Percentiles rank a stretch among this genome's conserved stretches.
Evolutionary conservation across 2,329 filamentous ascomycete species (phyloP).

Genomic region (Nectriaceae sp.): DNA sequence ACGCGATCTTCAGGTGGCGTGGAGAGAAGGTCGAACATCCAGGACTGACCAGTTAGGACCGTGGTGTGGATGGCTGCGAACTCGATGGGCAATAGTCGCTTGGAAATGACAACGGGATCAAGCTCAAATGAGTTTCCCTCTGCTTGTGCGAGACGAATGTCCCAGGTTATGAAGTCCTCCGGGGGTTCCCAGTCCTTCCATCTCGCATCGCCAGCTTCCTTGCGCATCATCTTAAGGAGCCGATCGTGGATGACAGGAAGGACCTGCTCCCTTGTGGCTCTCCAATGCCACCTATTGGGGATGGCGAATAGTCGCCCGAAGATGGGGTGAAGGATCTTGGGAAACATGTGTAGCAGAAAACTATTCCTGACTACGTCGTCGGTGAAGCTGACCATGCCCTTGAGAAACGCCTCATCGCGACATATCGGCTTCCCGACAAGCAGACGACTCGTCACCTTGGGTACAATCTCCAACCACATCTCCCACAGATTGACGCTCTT

Average conservation of each 20-base stretch:
- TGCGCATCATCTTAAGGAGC: conserved; percentile 46
- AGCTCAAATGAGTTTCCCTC: conserved; percentile 47
- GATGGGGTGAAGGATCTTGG: conserved; percentile 50
- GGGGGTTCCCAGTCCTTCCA: conserved; percentile 46
- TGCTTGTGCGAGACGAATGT: conserved; percentile 50
- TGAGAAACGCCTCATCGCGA: conserved; percentile 47
- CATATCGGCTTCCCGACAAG: conserved; percentile 41
- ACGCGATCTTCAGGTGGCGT: conserved; percentile 37
- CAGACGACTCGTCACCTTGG: conserved; percentile 45
- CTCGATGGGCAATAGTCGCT: conserved; percentile 55
- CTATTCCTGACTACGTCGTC: conserved; percentile 48
- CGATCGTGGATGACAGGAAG: conserved; percentile 52
- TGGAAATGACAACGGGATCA: conserved; percentile 48
- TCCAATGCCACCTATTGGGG: conserved; percentile 49
- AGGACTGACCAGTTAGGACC: conserved; percentile 49
- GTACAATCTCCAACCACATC: conserved; percentile 43
- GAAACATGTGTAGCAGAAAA: conserved; percentile 48
- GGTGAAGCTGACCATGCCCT: conserved; percentile 51
- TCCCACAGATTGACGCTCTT: conserved; percentile 46
- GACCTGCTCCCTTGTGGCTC: conserved; percentile 41
- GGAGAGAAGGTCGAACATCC: conserved; percentile 48
- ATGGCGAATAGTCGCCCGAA: conserved; percentile 47
- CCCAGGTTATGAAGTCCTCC: conserved; percentile 61
- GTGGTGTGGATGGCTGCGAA: conserved; percentile 63
- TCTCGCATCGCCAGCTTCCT: conserved; percentile 40